Base-by-base conservation (phyloP, 768 basidiomycete genomes). In the Suillus lakei region DNA sequence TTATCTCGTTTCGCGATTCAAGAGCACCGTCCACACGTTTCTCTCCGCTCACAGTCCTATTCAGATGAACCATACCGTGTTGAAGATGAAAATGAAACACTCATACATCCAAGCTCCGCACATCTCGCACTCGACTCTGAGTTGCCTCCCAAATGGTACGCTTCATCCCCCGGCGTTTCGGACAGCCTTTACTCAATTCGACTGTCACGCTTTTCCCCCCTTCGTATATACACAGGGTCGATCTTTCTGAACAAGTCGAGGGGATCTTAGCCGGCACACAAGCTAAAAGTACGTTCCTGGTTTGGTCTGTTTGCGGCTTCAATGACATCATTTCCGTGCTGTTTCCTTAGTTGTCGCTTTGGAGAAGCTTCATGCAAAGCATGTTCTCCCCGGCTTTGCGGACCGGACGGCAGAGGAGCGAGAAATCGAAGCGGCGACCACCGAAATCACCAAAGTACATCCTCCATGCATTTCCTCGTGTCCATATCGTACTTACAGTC, bases 321-420 rank as follows among this genome's bases (percentile, higher is more conserved):
- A 36, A 39, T 65, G 9, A 61, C 18, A 48, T 38, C 64, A 36
- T 62, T 5, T 44, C 39, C 68, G 70, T 66, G 69, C 63, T 67
- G 70, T 65, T 60, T 13, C 69, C 63, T 69, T 77, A 99, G 98
- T 99, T 73, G 78, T 83, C n/a, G 80, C 86, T 8, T 89, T 99
- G 46, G 98, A 99, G 78, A 98, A 93, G 76, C 88, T 99, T 5
- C 97, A 99, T 70, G 93, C 97, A 69, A 98, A 93, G 76, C 96
- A 98, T 77, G 91, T 91, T 64, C 86, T 99, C 7, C 98, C 98
- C 69, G 97, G 96, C 1, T 99, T 99, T 76, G 87, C 95, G 74
- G 98, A 99, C 85, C 91, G 98, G 61, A 83, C 92, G 2, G 89
- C 89, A 5, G 97, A 99, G 80, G 97, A 99, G 79, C 86, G 89